Base-by-base conservation (phyloP, 495 filamentous ascomycete species). In the Collariella sp. region DNA sequence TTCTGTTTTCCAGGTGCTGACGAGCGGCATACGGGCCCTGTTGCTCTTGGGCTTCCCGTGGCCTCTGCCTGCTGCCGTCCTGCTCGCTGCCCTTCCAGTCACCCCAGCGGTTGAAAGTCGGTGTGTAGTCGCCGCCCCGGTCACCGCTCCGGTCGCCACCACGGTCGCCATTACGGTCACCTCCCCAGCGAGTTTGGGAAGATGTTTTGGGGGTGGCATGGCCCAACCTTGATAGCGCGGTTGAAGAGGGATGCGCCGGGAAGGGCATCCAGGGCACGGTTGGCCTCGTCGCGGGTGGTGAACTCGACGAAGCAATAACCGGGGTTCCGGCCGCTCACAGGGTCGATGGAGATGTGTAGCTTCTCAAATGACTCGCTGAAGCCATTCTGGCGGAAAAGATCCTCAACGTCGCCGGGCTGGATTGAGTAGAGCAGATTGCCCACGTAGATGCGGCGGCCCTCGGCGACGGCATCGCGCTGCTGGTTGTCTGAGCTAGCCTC, bases 221-320 rank as follows among this genome's bases (percentile, higher is more conserved):
- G 83, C 54, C 79, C 79, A 55, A 83, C 75, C 64, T 80, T 84
- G 35, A 85, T 67, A 11, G 76, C 70, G 9, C 83, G 76, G 36
- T 78, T 76, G 24, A 78, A 71, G 40, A 84, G 60, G 5, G 72
- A 59, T 23, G 64, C 62, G 18, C 81, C 84, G 54, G 80, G 73
- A 22, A 84, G 65, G 24, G 75, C 64, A 18, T 55, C 56, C 70
- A 85, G 83, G 20, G 81, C 81, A 0, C 61, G 65, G n/a, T 79
- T 73, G 1, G 83, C 82, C 18, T 76, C 59, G n/a, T 80, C 78
- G 52, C 73, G 72, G 29, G 70, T 76, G 18, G 68, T 54, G 47
- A 86, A 75, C 58, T 87, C 83, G 46, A 86, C 77, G 49, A 86
- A 87, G 68, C 83, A 87, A 68, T 86, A 87, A 6, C 82, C 84